phyloP scores from a whole-genome alignment of 2,329 filamentous ascomycete species.

The Hymenoscyphus occultus region DNA sequence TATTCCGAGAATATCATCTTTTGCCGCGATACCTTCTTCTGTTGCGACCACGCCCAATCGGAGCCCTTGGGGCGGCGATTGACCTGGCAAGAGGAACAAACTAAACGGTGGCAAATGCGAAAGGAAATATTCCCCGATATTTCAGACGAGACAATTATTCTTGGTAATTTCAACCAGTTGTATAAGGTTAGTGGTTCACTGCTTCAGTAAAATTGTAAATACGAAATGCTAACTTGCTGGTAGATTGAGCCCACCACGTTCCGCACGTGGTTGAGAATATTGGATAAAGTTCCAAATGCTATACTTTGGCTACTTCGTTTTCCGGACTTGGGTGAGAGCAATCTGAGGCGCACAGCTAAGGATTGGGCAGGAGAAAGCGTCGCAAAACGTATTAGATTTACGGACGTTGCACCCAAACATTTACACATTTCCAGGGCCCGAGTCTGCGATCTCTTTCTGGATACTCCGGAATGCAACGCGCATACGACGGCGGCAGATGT shows the following conservation, averaged over 20 bases:
- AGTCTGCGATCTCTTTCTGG: constrained; percentile 90
- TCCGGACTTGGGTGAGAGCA: constrained; percentile 85
- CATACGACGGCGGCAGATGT: constrained; percentile 97
- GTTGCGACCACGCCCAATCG: constrained; percentile 90
- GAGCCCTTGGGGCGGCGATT: constrained; percentile 69
- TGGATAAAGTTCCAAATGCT: constrained; percentile 79
- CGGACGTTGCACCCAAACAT: constrained; percentile 92
- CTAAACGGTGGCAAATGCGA: constrained; percentile 84
- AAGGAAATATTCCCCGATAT: constrained; percentile 86
- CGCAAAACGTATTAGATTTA: constrained; percentile 85
- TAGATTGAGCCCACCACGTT: constrained; percentile 97
- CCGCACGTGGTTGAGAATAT: constrained; percentile 89
- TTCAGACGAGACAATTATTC: constrained; percentile 78
- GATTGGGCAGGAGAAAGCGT: constrained; percentile 84
- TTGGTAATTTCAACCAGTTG: constrained; percentile 97
- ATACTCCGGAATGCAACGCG: constrained; percentile 96
- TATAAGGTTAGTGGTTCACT: constrained; percentile 71
- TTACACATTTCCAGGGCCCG: constrained; percentile 90
- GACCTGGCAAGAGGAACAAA: constrained; percentile 81
- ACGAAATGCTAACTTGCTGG: constrained; percentile 2
- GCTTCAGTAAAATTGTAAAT: not conserved
- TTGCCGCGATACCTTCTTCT: constrained; percentile 94
- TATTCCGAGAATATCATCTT: constrained; percentile 98
- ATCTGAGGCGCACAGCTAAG: constrained; percentile 75
- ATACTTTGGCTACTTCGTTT: constrained; percentile 96